Base-by-base conservation (phyloP, 805 yeast species). In the Kluyveromyces dobzhanskii region DNA sequence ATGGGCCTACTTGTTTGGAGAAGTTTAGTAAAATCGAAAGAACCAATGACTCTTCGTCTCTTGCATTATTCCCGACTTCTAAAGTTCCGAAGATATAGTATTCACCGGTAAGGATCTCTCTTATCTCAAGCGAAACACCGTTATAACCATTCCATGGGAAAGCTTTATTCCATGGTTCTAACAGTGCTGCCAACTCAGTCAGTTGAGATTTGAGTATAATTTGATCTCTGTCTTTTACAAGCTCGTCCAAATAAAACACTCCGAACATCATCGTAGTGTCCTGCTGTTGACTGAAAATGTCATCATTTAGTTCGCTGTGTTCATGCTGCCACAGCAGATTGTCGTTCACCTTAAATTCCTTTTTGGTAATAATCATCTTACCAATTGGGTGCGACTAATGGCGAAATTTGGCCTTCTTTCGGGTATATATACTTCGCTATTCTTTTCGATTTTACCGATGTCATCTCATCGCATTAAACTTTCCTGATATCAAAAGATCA, bases 1-100 rank as follows among this genome's bases (percentile, higher is more conserved):
- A 37, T 46, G 59, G 39, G 4, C 47, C 48, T 6, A 39, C 17
- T 12, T 30, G 45, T 17, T 25, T 45, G 4, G 71, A 59, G 38
- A 73, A 59, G 3, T 62, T 53, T 42, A 55, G 59, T 4, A 77
- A 48, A 1, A 76, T 36, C 4, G 61, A 53, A 1, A 69, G 52
- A 4, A 75, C 44, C 5, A 78, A 50, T 56, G 69, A 59, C 40
- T 70, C 71, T 47, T 76, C 81, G 10, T 57, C 60, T 16, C 59
- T 40, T 11, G 61, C 52, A 24, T 67, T 71, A 16, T 73, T 77
- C 40, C 66, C 69, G 1, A 50, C 62, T 39, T 67, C 62, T 8
- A 57, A 17, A 14, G 48, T 44, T 2, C 66, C 66, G 36, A 49
- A 50, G 2, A 65, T 49, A 42, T 54, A 54, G 3, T 46, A 35